Evolutionary conservation across 495 filamentous ascomycete species (phyloP), one percentile per base, ranked within the genome.

Genomic region (Articulospora tetracladia): DNA sequence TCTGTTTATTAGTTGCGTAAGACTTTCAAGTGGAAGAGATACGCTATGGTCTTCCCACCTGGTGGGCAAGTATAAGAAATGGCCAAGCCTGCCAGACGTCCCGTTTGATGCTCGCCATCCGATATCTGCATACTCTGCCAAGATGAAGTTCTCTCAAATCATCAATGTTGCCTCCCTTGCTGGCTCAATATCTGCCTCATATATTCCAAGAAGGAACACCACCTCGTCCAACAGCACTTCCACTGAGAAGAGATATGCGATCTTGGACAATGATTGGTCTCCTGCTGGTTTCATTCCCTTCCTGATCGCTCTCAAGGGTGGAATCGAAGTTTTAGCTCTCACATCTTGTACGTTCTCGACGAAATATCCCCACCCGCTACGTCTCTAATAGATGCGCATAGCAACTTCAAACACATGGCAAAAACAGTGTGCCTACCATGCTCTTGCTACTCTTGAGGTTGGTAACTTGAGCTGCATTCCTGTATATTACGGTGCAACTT

Each of bases 381-480:
- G 10, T 32, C 8, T 17, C 17, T 22, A 27, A 55, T 4, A 8
- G 3, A 6, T 32, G 13, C 4, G 13, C 3, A 22, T 28, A 58
- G 55, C 41, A 28, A 58, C 55, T 3, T 20, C 41, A 27, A 50
- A 58, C 27, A 49, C 55, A 32, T 58, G 55, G 55, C 41, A 58
- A 39, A 48, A 48, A n/a, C 57, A 59, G 53, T 34, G 47, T 41
- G 57, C 57, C 2, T 46, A 39, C 19, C 57, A 59, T 28, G 57
- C 57, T 2, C 30, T 59, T n/a, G 57, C 57, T 15, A 52, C 49
- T 34, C 57, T 59, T 3, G 57, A 53, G 52, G 22, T 59, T 22
- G 57, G 57, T 3, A 59, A 59, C 27, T 46, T 59, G 27, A 53
- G 47, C 30, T 59, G 57, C 28, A 53, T 59, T 23, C 57, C 57